A percentile compares a stretch with the other conserved stretches of the same genome.
Conservation (phyloP, 345 rosid species). For the Populus deltoides region DNA sequence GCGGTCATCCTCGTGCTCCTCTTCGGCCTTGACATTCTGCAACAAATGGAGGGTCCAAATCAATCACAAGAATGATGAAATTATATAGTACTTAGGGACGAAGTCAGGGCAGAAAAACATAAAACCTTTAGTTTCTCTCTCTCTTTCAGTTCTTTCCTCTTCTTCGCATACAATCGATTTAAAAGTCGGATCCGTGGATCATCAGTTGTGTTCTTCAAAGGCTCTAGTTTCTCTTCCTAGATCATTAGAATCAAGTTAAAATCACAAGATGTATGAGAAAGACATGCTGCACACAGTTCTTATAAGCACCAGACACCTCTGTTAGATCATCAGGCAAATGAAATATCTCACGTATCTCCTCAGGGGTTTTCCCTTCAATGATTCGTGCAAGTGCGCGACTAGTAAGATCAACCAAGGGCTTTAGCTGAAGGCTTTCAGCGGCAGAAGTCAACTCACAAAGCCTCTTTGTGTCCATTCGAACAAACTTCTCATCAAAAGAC, state of each 20-base stretch:
- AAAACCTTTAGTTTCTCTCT: conserved; percentile 71
- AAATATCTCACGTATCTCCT: conserved; percentile 91
- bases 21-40: conserved; percentile 66
- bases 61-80: neutral
- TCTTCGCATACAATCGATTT: conserved; percentile 77
- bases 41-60: conserved; percentile 14
- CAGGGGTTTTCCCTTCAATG: conserved; percentile 82
- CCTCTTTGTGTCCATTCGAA: conserved; percentile 82
- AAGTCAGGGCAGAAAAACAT: neutral
- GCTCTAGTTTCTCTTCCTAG: conserved; percentile 95
- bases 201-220: conserved; percentile 73
- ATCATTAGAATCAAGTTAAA: conserved; percentile 5
- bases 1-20: conserved; percentile 72
- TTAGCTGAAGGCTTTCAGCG: conserved; percentile 86
- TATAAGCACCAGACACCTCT: conserved; percentile 51
- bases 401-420: conserved; percentile 87
- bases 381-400: conserved; percentile 84
- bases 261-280: neutral
- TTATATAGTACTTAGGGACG: neutral
- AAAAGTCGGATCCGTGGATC: conserved; percentile 86
- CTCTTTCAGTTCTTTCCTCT: conserved; percentile 82
- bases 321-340: conserved; percentile 97
- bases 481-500: conserved; percentile 75
- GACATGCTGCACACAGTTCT: conserved; percentile 1
- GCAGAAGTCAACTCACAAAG: conserved; percentile 95